phyloP scores from a whole-genome alignment of 2,329 filamentous ascomycete species.

The Xylariaceae sp. region DNA sequence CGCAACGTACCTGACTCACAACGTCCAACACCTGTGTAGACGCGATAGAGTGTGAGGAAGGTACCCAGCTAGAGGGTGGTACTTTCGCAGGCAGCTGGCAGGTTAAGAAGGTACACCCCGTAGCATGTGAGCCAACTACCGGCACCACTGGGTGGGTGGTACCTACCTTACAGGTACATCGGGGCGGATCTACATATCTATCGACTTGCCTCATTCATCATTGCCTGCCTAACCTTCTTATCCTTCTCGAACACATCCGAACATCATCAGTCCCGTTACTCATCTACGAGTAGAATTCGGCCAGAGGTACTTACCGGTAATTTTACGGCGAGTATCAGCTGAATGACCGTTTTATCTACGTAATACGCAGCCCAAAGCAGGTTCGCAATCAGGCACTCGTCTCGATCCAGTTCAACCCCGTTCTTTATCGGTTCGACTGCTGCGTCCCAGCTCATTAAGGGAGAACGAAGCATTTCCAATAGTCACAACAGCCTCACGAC shows the following conservation, averaged over 20 bases:
- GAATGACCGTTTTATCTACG: not conserved
- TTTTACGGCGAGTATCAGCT: not conserved
- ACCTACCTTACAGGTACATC: not conserved
- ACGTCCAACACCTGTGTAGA: no score
- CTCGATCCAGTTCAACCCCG: not conserved
- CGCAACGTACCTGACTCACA: no score
- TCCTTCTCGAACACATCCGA: not conserved
- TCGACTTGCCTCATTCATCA: conserved; percentile 14
- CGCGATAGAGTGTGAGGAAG: no score
- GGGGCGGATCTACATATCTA: not conserved
- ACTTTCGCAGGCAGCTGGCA: not conserved
- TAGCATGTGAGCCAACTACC: not conserved
- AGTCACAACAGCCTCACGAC: not conserved
- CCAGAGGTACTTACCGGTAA: not conserved
- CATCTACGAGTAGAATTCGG: not conserved
- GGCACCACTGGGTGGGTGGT: not conserved
- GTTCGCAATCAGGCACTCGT: not conserved
- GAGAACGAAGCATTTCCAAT: conserved; percentile 3
- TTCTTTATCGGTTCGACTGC: conserved; percentile 4
- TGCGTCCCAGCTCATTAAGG: not conserved
- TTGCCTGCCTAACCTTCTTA: not conserved
- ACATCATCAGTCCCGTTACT: no score
- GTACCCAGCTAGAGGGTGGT: no score
- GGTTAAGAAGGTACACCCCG: not conserved
- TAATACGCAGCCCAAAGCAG: not conserved